Base-by-base conservation (phyloP, 345 rosid species). In the Rhodomyrtus tomentosa region DNA sequence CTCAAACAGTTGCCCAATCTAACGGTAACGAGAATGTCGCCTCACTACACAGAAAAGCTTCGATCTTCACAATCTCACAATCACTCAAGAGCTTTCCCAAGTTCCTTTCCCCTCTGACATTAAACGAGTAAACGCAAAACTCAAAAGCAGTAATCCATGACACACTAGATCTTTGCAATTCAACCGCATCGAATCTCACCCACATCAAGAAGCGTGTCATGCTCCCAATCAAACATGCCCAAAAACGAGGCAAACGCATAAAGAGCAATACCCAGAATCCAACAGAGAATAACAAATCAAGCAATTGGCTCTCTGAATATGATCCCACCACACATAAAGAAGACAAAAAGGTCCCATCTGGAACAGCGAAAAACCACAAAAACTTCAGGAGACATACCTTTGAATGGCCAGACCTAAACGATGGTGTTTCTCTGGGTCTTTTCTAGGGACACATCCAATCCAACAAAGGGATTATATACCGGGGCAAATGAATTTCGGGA, bases 261-360 rank as follows among this genome's bases (percentile, higher is more conserved):
- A 54, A 27, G 42, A 53, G 58, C 56, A 32, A 45, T 24, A 24
- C 27, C 48, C 58, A 40, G 51, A 56, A 83, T 50, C 40, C 79
- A 81, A 54, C 45, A 21, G 11, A 36, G 79, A 68, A 68, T 11
- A 84, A 85, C 84, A 79, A 87, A 91, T 88, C 79, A 68, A 68
- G 79, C 22, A 36, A 18, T 68, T 68, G 45, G 79, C 45, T 68
- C 25, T 88, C 88, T 48, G 80, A 36, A 81, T 16, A 51, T 51
- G 48, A 84, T 32, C 20, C 50, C 50, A 58, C 49, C 29, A 83
- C 87, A 76, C 22, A 83, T 13, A 82, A 49, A 86, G 55, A 80
- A 84, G 22, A 53, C 22, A 27, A n/a, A n/a, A n/a, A 45, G 73
- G 29, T 85, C 42, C 36, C 42, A 36, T 54, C 84, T 81, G 36